These are phyloP conservation scores for Colletotrichum musae DNA, from an alignment of 2,329 filamentous ascomycete genomes.

Conservation along the genomic window DNA sequence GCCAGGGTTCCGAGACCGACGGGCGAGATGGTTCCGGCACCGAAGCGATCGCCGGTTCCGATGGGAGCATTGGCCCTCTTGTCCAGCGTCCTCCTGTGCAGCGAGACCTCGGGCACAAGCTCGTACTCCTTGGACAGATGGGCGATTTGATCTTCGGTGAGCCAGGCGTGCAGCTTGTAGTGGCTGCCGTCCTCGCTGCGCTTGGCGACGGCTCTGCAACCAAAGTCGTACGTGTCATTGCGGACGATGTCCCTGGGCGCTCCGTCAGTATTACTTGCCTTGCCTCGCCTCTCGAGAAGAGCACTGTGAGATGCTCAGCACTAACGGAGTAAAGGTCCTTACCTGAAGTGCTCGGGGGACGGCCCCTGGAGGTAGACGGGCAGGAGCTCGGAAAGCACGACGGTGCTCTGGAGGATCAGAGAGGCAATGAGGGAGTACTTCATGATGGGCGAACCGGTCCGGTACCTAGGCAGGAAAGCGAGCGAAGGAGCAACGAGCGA, in stretches of 20 bases:
- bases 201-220: constrained; percentile 36
- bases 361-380: constrained; percentile 30
- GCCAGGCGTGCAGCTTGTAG: constrained; percentile 37
- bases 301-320: too few relatives aligned
- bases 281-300: neutral
- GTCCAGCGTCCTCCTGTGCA: constrained; percentile 21
- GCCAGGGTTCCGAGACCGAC: constrained; percentile 49
- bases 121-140: constrained; percentile 35
- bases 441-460: constrained; percentile 9
- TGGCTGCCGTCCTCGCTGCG: constrained; percentile 31
- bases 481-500: constrained; percentile 2
- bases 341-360: constrained; percentile 30
- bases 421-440: constrained; percentile 36
- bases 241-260: constrained; percentile 27
- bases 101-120: constrained; percentile 22
- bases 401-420: constrained; percentile 30
- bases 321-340: neutral
- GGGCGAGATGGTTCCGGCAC: constrained; percentile 43
- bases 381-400: constrained; percentile 30
- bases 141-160: constrained; percentile 33
- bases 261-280: neutral
- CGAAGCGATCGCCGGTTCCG: constrained; percentile 47
- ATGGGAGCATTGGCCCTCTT: constrained; percentile 47
- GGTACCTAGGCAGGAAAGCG: neutral
- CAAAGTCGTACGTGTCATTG: constrained; percentile 37